Evolutionary conservation across 441 rosid genomes (phyloP).

Genomic region (Gossypium schwendimanii): DNA sequence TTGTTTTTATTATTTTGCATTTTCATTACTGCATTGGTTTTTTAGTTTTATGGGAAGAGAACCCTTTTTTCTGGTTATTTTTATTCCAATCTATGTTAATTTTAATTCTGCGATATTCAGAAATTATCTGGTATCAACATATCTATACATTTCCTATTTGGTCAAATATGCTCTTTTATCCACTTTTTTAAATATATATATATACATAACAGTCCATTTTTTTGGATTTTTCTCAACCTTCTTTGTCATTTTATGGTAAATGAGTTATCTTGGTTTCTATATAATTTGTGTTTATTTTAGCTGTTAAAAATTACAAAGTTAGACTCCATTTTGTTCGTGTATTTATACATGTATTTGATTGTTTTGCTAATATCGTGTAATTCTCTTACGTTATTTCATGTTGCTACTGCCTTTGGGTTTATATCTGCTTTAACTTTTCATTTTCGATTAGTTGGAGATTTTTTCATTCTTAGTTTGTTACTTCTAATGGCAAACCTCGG

Average conservation of each 20-base stretch:
- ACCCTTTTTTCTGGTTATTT: not conserved
- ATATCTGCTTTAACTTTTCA: not conserved
- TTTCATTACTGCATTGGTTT: not conserved
- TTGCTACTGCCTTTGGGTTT: slow-evolving; percentile 1
- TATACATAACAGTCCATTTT: too few species aligned
- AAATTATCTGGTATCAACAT: not conserved
- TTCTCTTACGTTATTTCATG: not conserved
- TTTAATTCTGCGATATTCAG: not conserved
- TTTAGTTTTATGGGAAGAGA: not conserved
- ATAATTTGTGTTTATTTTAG: too few species aligned
- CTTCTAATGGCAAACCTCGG: slow-evolving; percentile 12
- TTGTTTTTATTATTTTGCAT: not conserved
- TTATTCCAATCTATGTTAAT: not conserved
- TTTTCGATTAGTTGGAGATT: slow-evolving; percentile 10
- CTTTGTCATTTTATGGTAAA: too few species aligned
- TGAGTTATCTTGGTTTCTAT: too few species aligned
- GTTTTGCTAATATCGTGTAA: not conserved
- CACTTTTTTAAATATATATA: too few species aligned
- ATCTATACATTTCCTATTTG: slow-evolving; percentile 10
- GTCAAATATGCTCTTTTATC: not conserved
- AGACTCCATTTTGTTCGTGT: too few species aligned
- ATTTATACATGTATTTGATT: too few species aligned
- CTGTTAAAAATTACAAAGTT: too few species aligned
- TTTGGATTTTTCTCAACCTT: too few species aligned
- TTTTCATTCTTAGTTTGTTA: slow-evolving; percentile 19